Evolutionary conservation across 2,329 filamentous ascomycete species (phyloP).

Genomic region (Pestalotiopsis sp.): DNA sequence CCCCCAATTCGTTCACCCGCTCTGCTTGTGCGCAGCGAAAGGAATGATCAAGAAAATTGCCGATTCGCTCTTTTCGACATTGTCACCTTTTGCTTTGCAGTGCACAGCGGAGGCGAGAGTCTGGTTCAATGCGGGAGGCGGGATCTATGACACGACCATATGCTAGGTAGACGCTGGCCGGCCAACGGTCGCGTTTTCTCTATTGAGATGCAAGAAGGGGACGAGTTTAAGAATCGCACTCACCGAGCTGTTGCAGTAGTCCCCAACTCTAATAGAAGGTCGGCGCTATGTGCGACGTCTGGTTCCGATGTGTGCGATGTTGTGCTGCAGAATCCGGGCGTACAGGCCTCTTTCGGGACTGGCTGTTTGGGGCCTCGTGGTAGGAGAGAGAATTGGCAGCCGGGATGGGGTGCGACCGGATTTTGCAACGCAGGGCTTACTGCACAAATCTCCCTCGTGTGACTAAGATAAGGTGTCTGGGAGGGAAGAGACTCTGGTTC

Average conservation of each 20-base stretch:
- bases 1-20: background rate
- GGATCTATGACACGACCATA: conserved; percentile 1
- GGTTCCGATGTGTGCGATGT: background rate
- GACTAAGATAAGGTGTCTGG: background rate
- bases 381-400: conserved; percentile 4
- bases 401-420: background rate
- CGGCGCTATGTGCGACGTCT: conserved; percentile 5
- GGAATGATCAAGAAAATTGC: background rate
- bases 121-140: background rate
- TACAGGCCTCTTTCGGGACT: background rate
- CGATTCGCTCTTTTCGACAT: background rate
- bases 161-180: background rate
- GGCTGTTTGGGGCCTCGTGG: background rate
- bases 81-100: background rate
- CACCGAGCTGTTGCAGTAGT: conserved; percentile 6
- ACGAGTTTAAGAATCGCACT: conserved; percentile 1
- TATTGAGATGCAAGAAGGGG: background rate
- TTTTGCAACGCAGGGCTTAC: background rate
- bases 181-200: background rate
- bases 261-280: background rate
- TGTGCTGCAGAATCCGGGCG: background rate
- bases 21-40: background rate
- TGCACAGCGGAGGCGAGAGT: background rate
- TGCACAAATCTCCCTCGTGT: conserved; percentile 5
- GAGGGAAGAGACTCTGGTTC: conserved; percentile 8